Conservation (phyloP, 208 protist genomes). For the Leishmania lainsoni region DNA sequence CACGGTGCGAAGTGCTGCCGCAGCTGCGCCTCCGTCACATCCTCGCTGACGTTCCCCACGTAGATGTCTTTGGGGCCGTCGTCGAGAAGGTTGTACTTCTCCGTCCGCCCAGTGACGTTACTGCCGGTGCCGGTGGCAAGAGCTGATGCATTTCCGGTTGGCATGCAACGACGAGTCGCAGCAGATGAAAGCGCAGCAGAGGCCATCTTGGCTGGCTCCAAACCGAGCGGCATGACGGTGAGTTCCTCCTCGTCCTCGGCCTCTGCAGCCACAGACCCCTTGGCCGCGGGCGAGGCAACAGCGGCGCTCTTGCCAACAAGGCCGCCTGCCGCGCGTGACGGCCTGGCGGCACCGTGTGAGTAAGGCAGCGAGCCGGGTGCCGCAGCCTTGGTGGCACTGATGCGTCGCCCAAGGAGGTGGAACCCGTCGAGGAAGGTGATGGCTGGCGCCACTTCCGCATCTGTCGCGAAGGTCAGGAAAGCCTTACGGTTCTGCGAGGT, state of each 20-base stretch:
- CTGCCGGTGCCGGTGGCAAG: constrained; percentile 16
- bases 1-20: constrained; percentile 78
- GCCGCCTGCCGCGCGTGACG: constrained; percentile 3
- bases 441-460: constrained; percentile 69
- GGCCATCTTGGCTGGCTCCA: constrained; percentile 24
- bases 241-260: constrained; percentile 32
- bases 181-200: constrained; percentile 7
- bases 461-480: constrained; percentile 81
- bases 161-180: constrained; percentile 7
- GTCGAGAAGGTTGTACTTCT: constrained; percentile 87
- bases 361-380: constrained; percentile 86
- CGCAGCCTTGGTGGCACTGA: constrained; percentile 65
- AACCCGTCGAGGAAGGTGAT: constrained; percentile 88
- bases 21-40: constrained; percentile 78
- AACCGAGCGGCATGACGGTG: constrained; percentile 46
- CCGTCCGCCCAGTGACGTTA: constrained; percentile 71
- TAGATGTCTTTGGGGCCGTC: constrained; percentile 75
- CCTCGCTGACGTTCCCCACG: constrained; percentile 81
- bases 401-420: constrained; percentile 76
- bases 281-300: not conserved
- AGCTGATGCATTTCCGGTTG: constrained; percentile 2
- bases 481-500: constrained; percentile 90
- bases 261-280: not conserved
- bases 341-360: constrained; percentile 43
- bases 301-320: not conserved